A percentile compares a stretch with the other conserved stretches of the same genome.
phyloP scores from a whole-genome alignment of 2,329 filamentous ascomycete species.

The Venturia carpophila region DNA sequence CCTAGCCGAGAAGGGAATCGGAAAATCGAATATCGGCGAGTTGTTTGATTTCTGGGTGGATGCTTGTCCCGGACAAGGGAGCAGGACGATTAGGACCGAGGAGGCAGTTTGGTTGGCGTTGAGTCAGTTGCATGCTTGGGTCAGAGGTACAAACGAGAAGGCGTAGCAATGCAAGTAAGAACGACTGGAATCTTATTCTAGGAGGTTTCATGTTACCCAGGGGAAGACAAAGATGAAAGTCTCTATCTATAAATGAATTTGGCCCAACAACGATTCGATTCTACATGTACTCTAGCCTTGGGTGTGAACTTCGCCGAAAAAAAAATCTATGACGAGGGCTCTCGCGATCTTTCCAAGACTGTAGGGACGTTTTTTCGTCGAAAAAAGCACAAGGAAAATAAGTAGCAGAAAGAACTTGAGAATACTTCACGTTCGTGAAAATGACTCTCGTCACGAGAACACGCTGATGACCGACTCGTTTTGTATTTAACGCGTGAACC shows the following conservation, averaged over 20 bases:
- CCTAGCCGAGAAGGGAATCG: constrained; percentile 54
- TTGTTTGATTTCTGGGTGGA: constrained; percentile 83
- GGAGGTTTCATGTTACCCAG: too few species aligned
- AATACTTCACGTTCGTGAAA: not conserved
- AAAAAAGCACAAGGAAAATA: not conserved
- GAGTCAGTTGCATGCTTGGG: constrained; percentile 45
- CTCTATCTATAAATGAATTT: not conserved
- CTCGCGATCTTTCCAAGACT: too few species aligned
- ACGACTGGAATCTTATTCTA: not conserved
- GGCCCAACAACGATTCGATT: not conserved
- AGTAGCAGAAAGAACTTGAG: not conserved
- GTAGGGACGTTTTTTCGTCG: too few species aligned
- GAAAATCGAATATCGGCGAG: constrained; percentile 55
- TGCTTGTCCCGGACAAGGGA: constrained; percentile 70
- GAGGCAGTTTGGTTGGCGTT: constrained; percentile 74
- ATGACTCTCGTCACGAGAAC: not conserved
- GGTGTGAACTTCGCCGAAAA: not conserved
- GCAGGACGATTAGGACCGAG: constrained; percentile 73
- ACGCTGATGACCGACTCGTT: not conserved
- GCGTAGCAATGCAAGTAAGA: not conserved
- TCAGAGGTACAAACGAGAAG: constrained; percentile 7
- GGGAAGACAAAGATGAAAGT: not conserved
- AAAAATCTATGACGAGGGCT: not conserved
- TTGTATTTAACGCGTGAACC: not conserved
- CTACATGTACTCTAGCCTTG: not conserved